Percentiles rank a stretch among this genome's conserved stretches.
Conservation (phyloP, 225 moss, liverwort and hornwort species). For the Sphagnum contortum region DNA sequence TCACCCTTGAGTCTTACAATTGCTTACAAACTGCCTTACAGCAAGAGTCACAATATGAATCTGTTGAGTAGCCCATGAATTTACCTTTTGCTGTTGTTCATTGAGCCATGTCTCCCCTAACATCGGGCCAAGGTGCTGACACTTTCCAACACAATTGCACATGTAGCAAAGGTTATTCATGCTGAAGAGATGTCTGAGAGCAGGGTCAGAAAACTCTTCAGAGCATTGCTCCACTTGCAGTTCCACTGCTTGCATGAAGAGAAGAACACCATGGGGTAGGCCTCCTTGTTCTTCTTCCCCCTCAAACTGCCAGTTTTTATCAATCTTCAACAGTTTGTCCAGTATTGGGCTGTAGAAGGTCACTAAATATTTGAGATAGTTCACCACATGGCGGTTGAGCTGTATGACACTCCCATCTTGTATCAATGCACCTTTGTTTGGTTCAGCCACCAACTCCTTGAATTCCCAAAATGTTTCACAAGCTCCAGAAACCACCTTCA, state of each 20-base stretch:
- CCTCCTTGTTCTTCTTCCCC: conserved; percentile 30
- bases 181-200: conserved; percentile 62
- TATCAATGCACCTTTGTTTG: conserved; percentile 30
- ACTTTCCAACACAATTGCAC: conserved; percentile 55
- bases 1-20: too few relatives aligned
- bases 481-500: conserved; percentile 55
- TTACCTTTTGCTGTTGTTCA: conserved; percentile 47
- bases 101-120: conserved; percentile 65
- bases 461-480: conserved; percentile 63
- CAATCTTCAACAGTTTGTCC: conserved; percentile 59
- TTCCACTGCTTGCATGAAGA: conserved; percentile 63
- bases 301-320: conserved; percentile 42
- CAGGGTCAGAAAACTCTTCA: conserved; percentile 39
- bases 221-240: conserved; percentile 44
- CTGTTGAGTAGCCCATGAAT: too few relatives aligned
- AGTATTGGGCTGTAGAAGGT: conserved; percentile 55
- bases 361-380: conserved; percentile 65
- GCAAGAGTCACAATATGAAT: too few relatives aligned
- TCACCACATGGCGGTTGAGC: conserved; percentile 76
- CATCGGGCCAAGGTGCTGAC: conserved; percentile 39
- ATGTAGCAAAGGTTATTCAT: conserved; percentile 91
- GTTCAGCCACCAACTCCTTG: conserved; percentile 45
- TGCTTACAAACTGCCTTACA: too few relatives aligned
- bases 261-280: conserved; percentile 43
- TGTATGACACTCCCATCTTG: conserved; percentile 55